phyloP scores from a whole-genome alignment of 2,329 filamentous ascomycete genomes.

The Apiospora rasikravindrae region DNA sequence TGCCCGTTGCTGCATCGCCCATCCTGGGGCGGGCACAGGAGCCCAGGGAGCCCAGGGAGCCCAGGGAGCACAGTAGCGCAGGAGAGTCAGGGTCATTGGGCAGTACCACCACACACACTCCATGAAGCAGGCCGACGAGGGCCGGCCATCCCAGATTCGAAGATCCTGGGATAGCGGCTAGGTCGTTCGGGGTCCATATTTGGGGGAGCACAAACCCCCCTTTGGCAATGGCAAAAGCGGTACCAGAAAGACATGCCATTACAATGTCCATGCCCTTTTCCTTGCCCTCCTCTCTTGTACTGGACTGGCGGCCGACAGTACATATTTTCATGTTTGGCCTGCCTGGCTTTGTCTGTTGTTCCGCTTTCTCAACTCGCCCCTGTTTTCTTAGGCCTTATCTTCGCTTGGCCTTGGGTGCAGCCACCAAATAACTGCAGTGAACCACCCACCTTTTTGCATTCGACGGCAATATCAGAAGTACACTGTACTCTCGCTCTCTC shows the following conservation, averaged over 20 bases:
- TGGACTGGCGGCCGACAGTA: background rate
- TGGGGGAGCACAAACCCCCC: constrained; percentile 14
- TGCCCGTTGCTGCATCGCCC: background rate
- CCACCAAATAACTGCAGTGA: constrained; percentile 14
- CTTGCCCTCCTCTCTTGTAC: background rate
- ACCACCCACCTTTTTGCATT: constrained; percentile 17
- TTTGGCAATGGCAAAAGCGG: constrained; percentile 13
- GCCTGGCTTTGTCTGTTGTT: background rate
- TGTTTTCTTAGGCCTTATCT: constrained; percentile 12
- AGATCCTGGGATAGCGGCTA: constrained; percentile 16
- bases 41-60: too few species aligned
- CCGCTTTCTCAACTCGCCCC: constrained; percentile 2
- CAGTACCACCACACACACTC: background rate
- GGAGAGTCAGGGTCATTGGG: background rate
- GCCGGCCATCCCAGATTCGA: constrained; percentile 14
- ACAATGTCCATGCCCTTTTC: constrained; percentile 2
- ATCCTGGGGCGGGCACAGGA: background rate
- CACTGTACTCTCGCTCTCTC: background rate
- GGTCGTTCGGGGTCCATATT: constrained; percentile 11
- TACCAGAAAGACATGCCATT: constrained; percentile 17
- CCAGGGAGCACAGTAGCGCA: background rate
- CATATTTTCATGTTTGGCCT: background rate
- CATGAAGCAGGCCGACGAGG: background rate
- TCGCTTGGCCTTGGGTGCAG: constrained; percentile 9
- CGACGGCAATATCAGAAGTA: constrained; percentile 7